phyloP scores from a whole-genome alignment of 2,329 filamentous ascomycete genomes.

The Trichoderma sp. region DNA sequence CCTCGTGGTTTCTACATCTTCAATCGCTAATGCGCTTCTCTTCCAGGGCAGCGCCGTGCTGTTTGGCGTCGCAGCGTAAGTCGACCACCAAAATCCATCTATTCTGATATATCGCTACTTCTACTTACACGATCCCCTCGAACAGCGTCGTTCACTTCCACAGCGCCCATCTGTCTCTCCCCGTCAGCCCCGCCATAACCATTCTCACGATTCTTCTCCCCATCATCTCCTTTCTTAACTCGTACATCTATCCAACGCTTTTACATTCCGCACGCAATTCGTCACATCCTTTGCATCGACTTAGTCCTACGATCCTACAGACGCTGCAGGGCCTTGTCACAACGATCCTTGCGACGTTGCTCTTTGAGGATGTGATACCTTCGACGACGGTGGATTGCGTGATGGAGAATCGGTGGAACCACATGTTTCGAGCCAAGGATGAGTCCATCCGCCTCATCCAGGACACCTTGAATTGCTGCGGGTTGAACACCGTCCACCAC shows the following conservation, averaged over 20 bases:
- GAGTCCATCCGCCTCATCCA: conserved; percentile 58
- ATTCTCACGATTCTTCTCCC: conserved; percentile 42
- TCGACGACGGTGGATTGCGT: conserved; percentile 46
- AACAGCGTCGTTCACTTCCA: conserved; percentile 42
- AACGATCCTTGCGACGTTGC: conserved; percentile 45
- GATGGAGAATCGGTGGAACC: conserved; percentile 56
- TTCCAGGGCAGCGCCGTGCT: conserved; percentile 32
- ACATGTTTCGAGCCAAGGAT: conserved; percentile 52
- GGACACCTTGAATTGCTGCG: conserved; percentile 65
- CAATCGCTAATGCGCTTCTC: not conserved
- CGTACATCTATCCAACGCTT: conserved; percentile 36
- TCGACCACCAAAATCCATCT: not conserved
- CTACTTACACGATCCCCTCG: not conserved
- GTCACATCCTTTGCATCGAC: conserved; percentile 23
- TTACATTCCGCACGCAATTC: conserved; percentile 28
- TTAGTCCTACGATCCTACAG: conserved; percentile 39
- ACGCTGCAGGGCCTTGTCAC: conserved; percentile 43
- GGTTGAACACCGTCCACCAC: conserved; percentile 56
- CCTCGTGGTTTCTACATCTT: conserved; percentile 1
- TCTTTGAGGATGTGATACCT: conserved; percentile 37
- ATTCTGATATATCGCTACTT: not conserved
- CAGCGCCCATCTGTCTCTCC: conserved; percentile 40
- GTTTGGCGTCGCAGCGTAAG: conserved; percentile 35
- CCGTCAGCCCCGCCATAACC: conserved; percentile 37
- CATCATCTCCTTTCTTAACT: conserved; percentile 38